Evolutionary conservation across 2,329 filamentous ascomycete genomes (phyloP), one percentile per base, ranked within the genome.

Genomic region (Nemania serpens): DNA sequence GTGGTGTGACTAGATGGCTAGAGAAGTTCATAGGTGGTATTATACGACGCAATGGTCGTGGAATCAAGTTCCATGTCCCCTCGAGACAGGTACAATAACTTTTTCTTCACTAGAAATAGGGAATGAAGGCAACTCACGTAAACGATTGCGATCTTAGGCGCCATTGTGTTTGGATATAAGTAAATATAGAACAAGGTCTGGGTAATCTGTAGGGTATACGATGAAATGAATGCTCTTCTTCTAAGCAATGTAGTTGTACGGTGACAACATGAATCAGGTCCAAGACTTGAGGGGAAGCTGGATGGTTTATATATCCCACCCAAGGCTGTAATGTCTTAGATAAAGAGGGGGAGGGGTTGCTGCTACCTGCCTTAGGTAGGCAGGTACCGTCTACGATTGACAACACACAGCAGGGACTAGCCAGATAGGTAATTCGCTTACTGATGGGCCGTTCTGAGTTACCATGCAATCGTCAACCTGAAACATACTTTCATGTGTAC

Each of bases 61-160:
- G 36, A 12, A 39, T 39, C 5, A 3, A 15, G 18, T 36, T 15
- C 13, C 11, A 5, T 25, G 17, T 43, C 12, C 1, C n/a, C 4
- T 39, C 12, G 15, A 51, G 25, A 20, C 11, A 25, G 29, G 22
- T 36, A 46, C 45, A 34, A 29, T 10, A 58, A 13, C 29, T 29
- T 3, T n/a, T 41, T 36, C 34, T n/a, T 48, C 9, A 10, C 25
- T 42, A 43, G 22, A 5, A 50, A 39, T 18, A n/a, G 39, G 45
- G 36, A 22, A 45, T 18, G 17, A 9, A n/a, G 12, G 29, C 2
- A 17, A 68, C 70, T 68, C 68, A 72, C 70, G 58, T 66, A 72
- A 61, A 71, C 69, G 55, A 72, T 71, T 47, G 70, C 70, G 57
- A 72, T 71, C 69, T 71, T 72, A 56, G 70, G 70, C 58, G 70